phyloP scores from a whole-genome alignment of 2,329 filamentous ascomycete species.

The Claviceps paspali region DNA sequence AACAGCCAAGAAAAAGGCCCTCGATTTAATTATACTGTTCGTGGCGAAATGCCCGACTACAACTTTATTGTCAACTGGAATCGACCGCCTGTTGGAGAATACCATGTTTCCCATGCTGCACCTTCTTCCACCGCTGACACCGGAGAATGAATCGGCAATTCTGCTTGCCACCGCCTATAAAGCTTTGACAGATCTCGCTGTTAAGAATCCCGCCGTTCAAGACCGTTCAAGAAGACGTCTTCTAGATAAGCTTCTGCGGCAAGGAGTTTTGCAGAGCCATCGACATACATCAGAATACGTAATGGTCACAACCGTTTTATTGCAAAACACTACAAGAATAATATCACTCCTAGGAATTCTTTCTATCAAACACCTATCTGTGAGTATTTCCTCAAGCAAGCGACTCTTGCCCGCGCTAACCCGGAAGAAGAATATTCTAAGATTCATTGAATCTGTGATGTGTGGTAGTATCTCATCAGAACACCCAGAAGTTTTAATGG shows the following conservation, averaged over 20 bases:
- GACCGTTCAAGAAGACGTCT: conserved; percentile 18
- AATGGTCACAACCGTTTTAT: conserved; percentile 39
- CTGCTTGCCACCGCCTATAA: conserved; percentile 53
- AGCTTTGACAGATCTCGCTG: conserved; percentile 44
- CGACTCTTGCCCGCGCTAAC: background rate
- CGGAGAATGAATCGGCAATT: conserved; percentile 50
- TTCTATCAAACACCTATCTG: conserved; percentile 52
- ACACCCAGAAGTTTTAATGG: conserved; percentile 35
- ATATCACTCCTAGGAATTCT: conserved; percentile 44
- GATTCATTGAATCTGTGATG: conserved; percentile 49
- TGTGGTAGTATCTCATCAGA: conserved; percentile 51
- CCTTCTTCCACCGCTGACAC: conserved; percentile 62
- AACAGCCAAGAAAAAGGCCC: conserved; percentile 37
- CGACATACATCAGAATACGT: conserved; percentile 44
- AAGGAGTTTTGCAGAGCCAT: conserved; percentile 39
- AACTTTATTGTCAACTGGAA: conserved; percentile 45
- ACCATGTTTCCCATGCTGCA: conserved; percentile 57
- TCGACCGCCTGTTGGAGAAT: conserved; percentile 53
- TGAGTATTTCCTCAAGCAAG: conserved; percentile 14
- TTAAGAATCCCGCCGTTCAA: conserved; percentile 13
- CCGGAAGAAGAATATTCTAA: conserved; percentile 42
- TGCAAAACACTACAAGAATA: conserved; percentile 32
- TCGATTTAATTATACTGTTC: conserved; percentile 37
- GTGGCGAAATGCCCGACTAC: conserved; percentile 35
- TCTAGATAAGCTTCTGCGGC: conserved; percentile 38